Evolutionary conservation across 305 asterid genomes (phyloP), one percentile per base, ranked within the genome.

Genomic region (Fraxinus latifolia): DNA sequence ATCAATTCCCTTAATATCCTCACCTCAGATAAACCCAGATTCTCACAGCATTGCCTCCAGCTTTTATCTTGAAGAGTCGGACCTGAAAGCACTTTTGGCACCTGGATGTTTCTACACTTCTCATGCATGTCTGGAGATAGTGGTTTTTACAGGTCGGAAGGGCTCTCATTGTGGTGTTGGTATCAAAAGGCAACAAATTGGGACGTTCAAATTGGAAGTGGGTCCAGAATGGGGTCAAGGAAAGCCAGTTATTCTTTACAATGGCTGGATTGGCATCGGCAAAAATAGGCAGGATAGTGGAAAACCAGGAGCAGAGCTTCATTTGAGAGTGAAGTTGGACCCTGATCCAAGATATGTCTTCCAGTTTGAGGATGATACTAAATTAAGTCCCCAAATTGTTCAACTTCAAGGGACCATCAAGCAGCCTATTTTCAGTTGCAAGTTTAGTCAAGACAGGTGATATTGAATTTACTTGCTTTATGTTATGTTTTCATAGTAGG

Each of bases 291-390:
- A 83, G 82, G 95, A 89, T 80, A 84, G 53, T 74, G 95, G 93
- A 1, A 94, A 91, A 84, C 91, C 93, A 7, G 95, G 91, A 14
- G 89, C 87, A 0, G 98, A 95, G 92, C 96, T 95, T 82, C 98
- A 95, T 89, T 50, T 95, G 83, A 89, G 86, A 79, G 96, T 93
- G 84, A 95, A 93, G 91, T 87, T 95, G 71, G 96, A 93, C 36
- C 98, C 98, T 25, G 98, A 95, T 81, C 98, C 98, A 7, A 89
- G 98, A 92, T 95, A 91, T 65, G 94, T 95, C 32, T 95, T 93
- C 80, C 95, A 90, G 83, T 95, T 95, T 75, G 97, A 93, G 86
- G 97, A 93, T 19, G 93, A 93, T 85, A 90, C 97, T 29, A 95
- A 88, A 83, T 81, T 90, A 37, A 93, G 96, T 82, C 95, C 82